Percentiles rank a stretch among this genome's conserved stretches.
Conservation (phyloP, 257 asterid genomes). For the Echium plantagineum region DNA sequence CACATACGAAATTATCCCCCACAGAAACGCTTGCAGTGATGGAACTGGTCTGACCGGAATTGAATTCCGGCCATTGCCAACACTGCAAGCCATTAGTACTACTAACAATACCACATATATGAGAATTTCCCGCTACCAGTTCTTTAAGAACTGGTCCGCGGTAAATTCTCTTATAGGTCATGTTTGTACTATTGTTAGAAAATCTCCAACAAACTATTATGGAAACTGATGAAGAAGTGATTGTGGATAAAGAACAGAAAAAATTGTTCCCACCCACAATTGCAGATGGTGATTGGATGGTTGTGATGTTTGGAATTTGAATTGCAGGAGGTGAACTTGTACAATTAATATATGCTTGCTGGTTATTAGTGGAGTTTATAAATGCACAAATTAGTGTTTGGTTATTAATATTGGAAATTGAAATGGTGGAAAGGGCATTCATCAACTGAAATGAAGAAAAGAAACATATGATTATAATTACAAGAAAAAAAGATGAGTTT, state of each 20-base stretch:
- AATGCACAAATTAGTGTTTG: slow-evolving; percentile 63
- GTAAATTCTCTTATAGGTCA: slow-evolving; percentile 43
- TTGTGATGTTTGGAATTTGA: slow-evolving; percentile 27
- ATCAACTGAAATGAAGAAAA: slow-evolving; percentile 23
- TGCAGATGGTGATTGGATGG: slow-evolving; percentile 25
- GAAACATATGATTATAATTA: slow-evolving; percentile 13
- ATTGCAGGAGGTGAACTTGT: slow-evolving; percentile 44
- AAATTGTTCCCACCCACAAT: slow-evolving; percentile 71
- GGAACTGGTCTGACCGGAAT: not conserved
- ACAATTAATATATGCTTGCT: slow-evolving; percentile 36
- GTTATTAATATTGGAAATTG: slow-evolving; percentile 54
- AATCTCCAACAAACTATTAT: slow-evolving; percentile 70
- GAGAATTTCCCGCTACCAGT: slow-evolving; percentile 46
- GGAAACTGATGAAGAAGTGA: slow-evolving; percentile 28
- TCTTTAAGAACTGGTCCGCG: slow-evolving; percentile 32
- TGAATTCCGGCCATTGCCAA: slow-evolving; percentile 41
- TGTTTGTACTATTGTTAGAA: slow-evolving; percentile 15
- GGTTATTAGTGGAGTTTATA: slow-evolving; percentile 7
- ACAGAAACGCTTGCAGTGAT: slow-evolving; percentile 43
- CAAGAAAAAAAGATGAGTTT: slow-evolving; percentile 11
- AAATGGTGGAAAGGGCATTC: slow-evolving; percentile 49
- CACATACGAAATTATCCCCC: slow-evolving; percentile 64
- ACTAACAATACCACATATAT: slow-evolving; percentile 43
- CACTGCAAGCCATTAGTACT: slow-evolving; percentile 31
- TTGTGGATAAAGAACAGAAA: slow-evolving; percentile 44